These are phyloP conservation scores for Aspergillaceae sp. DNA, from an alignment of 2,329 filamentous ascomycete species.

Conservation along the genomic window DNA sequence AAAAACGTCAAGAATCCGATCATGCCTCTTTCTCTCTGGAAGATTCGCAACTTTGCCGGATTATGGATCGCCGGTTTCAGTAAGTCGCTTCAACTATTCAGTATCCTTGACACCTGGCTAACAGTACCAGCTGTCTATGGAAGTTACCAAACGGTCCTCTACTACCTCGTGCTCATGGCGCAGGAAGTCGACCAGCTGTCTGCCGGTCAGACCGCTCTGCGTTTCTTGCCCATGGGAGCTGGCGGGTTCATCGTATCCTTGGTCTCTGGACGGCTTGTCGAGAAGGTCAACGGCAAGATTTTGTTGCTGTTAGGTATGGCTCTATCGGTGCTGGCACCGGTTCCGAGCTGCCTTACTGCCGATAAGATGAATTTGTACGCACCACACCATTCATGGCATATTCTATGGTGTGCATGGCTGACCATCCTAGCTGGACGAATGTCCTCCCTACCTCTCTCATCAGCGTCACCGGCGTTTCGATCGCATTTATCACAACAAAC, in stretches of 20 bases:
- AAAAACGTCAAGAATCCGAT: slow-evolving; percentile 39
- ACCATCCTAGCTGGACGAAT: slow-evolving; percentile 28
- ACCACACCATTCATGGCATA: neutral
- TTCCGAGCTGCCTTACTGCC: slow-evolving; percentile 24
- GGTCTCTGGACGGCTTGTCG: slow-evolving; percentile 28
- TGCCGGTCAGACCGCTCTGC: slow-evolving; percentile 32
- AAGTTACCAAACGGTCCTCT: slow-evolving; percentile 36
- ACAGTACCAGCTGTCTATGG: slow-evolving; percentile 30
- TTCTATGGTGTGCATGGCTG: neutral
- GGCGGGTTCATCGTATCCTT: slow-evolving; percentile 32
- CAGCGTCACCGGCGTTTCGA: slow-evolving; percentile 33
- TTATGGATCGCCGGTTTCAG: slow-evolving; percentile 39
- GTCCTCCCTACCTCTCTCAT: slow-evolving; percentile 33
- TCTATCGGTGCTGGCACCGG: slow-evolving; percentile 30
- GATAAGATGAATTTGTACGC: slow-evolving; percentile 18
- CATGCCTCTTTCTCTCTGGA: slow-evolving; percentile 41
- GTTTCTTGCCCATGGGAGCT: slow-evolving; percentile 36
- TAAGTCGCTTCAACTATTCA: slow-evolving; percentile 7
- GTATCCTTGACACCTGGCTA: neutral
- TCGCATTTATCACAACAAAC: slow-evolving; percentile 37
- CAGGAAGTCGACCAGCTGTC: slow-evolving; percentile 34
- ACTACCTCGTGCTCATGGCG: slow-evolving; percentile 36
- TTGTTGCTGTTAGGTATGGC: slow-evolving; percentile 28
- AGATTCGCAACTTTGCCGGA: slow-evolving; percentile 38
- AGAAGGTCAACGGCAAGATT: slow-evolving; percentile 31